Evolutionary conservation across 345 rosid genomes (phyloP).

Genomic region (Theobroma cacao): DNA sequence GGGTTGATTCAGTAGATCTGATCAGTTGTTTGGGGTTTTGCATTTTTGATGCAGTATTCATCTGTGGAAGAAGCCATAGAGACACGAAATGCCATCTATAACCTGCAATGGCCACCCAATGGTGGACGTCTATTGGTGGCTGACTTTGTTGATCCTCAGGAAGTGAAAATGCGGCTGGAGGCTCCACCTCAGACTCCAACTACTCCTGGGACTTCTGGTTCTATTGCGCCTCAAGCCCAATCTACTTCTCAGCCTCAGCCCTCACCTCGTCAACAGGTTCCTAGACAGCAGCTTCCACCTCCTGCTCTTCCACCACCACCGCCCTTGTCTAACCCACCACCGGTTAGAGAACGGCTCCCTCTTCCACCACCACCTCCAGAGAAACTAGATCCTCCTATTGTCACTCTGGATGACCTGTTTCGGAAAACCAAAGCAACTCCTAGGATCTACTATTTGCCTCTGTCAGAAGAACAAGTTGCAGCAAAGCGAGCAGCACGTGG

Average conservation of each 20-base stretch:
- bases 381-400: conserved; percentile 79
- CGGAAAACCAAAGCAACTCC: conserved; percentile 92
- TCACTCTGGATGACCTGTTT: conserved; percentile 92
- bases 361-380: conserved; percentile 73
- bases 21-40: not conserved
- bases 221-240: conserved; percentile 27
- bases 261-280: conserved; percentile 48
- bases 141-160: conserved; percentile 85
- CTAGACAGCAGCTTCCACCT: conserved; percentile 60
- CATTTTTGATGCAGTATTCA: conserved; percentile 63
- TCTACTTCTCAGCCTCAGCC: conserved; percentile 50
- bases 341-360: conserved; percentile 47
- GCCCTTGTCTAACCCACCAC: conserved; percentile 43
- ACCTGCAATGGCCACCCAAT: conserved; percentile 84
- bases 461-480: conserved; percentile 86
- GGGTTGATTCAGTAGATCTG: not conserved
- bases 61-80: conserved; percentile 82
- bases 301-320: conserved; percentile 65
- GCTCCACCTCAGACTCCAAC: conserved; percentile 52
- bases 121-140: conserved; percentile 86
- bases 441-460: conserved; percentile 90
- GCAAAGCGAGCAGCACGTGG: conserved; percentile 58
- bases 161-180: conserved; percentile 64
- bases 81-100: conserved; percentile 82
- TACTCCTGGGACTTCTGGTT: conserved; percentile 28